These are phyloP conservation scores for Penicillium digitatum DNA, from an alignment of 2,329 filamentous ascomycete species.

Conservation along the genomic window DNA sequence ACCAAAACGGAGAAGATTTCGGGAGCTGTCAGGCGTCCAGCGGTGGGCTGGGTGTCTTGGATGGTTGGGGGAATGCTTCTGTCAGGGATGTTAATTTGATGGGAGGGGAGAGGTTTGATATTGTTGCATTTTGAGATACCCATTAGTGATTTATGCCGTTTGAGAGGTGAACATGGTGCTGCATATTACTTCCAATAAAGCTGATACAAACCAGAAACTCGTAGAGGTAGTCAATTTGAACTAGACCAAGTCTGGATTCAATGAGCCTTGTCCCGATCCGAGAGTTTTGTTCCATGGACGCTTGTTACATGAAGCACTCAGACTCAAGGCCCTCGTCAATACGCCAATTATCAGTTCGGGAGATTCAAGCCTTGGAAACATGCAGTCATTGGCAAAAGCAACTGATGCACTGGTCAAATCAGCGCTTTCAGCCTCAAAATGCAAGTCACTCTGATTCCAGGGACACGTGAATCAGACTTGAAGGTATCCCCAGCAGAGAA, in stretches of 20 bases:
- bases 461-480: no score
- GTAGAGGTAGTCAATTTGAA: neutral
- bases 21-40: neutral
- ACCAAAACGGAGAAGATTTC: constrained; percentile 4
- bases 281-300: neutral
- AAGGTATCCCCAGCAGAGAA: no score
- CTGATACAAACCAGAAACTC: neutral
- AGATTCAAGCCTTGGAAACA: neutral
- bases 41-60: neutral
- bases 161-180: neutral
- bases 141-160: constrained; percentile 1
- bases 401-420: neutral
- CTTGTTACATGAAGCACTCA: neutral
- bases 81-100: neutral
- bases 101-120: neutral
- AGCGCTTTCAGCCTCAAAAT: neutral
- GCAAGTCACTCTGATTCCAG: neutral
- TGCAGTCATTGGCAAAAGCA: neutral
- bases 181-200: neutral
- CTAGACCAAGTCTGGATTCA: neutral
- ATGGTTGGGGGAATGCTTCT: constrained; percentile 3
- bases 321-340: neutral
- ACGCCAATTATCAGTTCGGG: neutral
- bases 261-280: neutral
- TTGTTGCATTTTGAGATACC: constrained; percentile 10